Conservation (phyloP, 73 alveolate species). For the Paramecium caudatum region DNA sequence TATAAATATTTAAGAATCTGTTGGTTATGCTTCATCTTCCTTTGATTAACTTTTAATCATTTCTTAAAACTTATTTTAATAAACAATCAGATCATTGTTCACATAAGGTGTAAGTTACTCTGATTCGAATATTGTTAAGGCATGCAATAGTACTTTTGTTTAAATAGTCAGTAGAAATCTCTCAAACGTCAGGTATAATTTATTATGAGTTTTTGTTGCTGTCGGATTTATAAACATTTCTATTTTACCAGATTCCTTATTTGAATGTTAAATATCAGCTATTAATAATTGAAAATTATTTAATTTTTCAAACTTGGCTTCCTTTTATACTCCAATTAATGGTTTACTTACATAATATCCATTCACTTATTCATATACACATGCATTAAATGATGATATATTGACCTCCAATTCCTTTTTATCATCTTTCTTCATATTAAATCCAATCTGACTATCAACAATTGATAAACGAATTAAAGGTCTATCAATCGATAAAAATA, state of each 20-base stretch:
- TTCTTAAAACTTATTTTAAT: not conserved
- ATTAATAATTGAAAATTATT: not conserved
- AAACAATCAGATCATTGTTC: not conserved
- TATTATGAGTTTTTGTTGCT: not conserved
- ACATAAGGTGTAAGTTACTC: not conserved
- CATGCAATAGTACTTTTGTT: not conserved
- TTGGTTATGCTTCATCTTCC: not conserved
- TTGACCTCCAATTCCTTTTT: not conserved
- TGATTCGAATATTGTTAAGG: constrained; percentile 1
- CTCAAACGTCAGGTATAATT: not conserved
- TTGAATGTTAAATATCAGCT: not conserved
- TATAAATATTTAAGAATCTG: constrained; percentile 19
- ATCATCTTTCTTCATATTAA: constrained; percentile 13
- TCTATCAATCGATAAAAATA: constrained; percentile 9
- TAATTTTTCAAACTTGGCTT: not conserved
- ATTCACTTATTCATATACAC: constrained; percentile 34
- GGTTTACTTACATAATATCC: constrained; percentile 35
- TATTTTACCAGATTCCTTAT: constrained; percentile 2
- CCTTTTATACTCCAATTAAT: constrained; percentile 1
- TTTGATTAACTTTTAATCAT: not conserved
- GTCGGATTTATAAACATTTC: constrained; percentile 23
- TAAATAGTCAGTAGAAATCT: not conserved
- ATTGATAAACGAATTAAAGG: constrained; percentile 12
- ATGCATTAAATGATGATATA: not conserved
- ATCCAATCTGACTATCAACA: not conserved